phyloP scores from a whole-genome alignment of 2,329 filamentous ascomycete genomes.

The Phialophora macrospora region DNA sequence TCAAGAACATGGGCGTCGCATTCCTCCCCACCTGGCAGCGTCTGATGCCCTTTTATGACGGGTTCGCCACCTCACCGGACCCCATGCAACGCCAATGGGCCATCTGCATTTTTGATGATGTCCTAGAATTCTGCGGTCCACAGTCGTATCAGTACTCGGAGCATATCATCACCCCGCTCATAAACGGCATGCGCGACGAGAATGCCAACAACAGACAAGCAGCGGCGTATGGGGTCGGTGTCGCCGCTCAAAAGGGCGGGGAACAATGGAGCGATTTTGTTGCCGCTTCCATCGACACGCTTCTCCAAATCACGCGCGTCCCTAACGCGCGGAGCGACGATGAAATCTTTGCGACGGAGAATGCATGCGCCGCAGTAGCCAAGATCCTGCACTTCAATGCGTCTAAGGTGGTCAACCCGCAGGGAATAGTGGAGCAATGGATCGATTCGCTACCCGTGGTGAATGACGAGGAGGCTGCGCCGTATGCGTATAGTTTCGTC shows the following conservation, averaged over 20 bases:
- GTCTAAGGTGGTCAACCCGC: conserved; percentile 73
- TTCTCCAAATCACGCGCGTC: conserved; percentile 84
- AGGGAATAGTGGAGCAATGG: conserved; percentile 82
- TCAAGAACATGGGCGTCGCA: conserved; percentile 87
- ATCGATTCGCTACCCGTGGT: conserved; percentile 86
- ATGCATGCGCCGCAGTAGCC: conserved; percentile 92
- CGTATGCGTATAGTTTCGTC: conserved; percentile 92
- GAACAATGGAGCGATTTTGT: conserved; percentile 86
- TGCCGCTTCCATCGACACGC: conserved; percentile 73
- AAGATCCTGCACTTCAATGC: conserved; percentile 95
- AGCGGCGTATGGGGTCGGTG: conserved; percentile 92
- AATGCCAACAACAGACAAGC: conserved; percentile 94
- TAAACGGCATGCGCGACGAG: conserved; percentile 82
- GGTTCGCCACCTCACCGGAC: conserved; percentile 74
- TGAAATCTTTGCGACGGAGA: conserved; percentile 96
- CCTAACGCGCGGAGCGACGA: conserved; percentile 85
- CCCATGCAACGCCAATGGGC: conserved; percentile 96
- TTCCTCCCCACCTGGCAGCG: conserved; percentile 90
- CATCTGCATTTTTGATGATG: conserved; percentile 98
- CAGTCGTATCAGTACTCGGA: conserved; percentile 85
- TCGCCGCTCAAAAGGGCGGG: conserved; percentile 91
- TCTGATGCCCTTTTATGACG: conserved; percentile 81
- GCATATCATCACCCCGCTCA: conserved; percentile 83
- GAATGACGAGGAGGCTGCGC: conserved; percentile 96
- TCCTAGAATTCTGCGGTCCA: conserved; percentile 92